A percentile compares a stretch with the other conserved stretches of the same genome.
These are phyloP conservation scores for Epichloe amarillans DNA, from an alignment of 2,329 filamentous ascomycete genomes.

Conservation along the genomic window DNA sequence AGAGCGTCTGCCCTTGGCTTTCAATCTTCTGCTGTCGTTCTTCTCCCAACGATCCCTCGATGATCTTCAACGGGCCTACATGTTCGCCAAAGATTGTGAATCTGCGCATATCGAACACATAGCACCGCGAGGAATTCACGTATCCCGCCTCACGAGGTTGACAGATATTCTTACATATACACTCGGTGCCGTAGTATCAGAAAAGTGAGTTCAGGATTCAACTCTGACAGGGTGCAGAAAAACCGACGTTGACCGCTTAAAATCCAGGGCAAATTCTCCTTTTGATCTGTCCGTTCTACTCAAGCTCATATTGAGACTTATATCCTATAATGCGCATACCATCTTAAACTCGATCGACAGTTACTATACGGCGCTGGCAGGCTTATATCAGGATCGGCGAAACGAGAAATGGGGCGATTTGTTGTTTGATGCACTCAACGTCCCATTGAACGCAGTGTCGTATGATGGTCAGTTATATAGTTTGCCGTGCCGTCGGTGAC, in stretches of 20 bases:
- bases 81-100: slow-evolving; percentile 31
- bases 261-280: not conserved
- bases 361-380: slow-evolving; percentile 29
- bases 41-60: slow-evolving; percentile 30
- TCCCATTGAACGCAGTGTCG: slow-evolving; percentile 14
- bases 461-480: slow-evolving; percentile 10
- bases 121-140: slow-evolving; percentile 16
- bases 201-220: slow-evolving; percentile 11
- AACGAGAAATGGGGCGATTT: slow-evolving; percentile 10
- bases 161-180: slow-evolving; percentile 22
- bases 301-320: slow-evolving; percentile 20
- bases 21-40: slow-evolving; percentile 36
- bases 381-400: slow-evolving; percentile 18
- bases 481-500: not conserved
- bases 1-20: slow-evolving; percentile 26
- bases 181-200: slow-evolving; percentile 14
- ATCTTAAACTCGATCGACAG: slow-evolving; percentile 14
- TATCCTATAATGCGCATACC: slow-evolving; percentile 9
- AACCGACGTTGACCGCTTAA: not conserved
- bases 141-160: slow-evolving; percentile 22
- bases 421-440: slow-evolving; percentile 16
- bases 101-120: slow-evolving; percentile 23
- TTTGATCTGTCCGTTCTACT: slow-evolving; percentile 18
- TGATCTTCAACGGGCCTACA: slow-evolving; percentile 35
- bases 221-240: not conserved